A percentile compares a stretch with the other conserved stretches of the same genome.
phyloP scores from a whole-genome alignment of 164 flowering plant species.

The Aristolochia contorta region DNA sequence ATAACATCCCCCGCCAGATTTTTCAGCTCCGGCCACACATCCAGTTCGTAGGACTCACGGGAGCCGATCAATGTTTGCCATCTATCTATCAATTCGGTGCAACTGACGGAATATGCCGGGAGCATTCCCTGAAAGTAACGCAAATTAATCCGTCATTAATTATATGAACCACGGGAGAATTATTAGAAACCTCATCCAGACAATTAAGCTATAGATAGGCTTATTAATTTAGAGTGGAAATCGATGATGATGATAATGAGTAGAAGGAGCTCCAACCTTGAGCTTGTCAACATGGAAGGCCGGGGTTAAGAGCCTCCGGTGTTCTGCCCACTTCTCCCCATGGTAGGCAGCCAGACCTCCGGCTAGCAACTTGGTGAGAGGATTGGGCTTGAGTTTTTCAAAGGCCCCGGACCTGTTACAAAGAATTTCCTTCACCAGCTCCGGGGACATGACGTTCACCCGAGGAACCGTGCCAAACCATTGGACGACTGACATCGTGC shows the following conservation, averaged over 20 bases:
- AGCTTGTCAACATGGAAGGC: slow-evolving; percentile 41
- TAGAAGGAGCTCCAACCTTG: slow-evolving; percentile 19
- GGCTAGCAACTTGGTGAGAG: slow-evolving; percentile 18
- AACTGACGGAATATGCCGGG: slow-evolving; percentile 25
- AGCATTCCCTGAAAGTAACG: slow-evolving; percentile 25
- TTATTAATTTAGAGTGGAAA: too few relatives aligned
- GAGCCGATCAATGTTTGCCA: slow-evolving; percentile 24
- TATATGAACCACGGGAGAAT: too few relatives aligned
- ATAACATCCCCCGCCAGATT: slow-evolving; percentile 34
- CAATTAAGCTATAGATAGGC: too few relatives aligned
- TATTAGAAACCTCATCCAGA: too few relatives aligned
- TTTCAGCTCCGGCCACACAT: slow-evolving; percentile 36
- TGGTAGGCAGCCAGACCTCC: slow-evolving; percentile 25
- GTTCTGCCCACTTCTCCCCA: slow-evolving; percentile 39
- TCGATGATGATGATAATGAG: not conserved
- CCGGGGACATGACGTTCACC: slow-evolving; percentile 31
- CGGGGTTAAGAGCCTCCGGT: slow-evolving; percentile 26
- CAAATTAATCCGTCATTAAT: not conserved
- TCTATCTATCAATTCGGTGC: slow-evolving; percentile 21
- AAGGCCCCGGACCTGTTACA: slow-evolving; percentile 27
- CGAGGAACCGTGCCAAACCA: slow-evolving; percentile 35
- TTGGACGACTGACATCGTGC: slow-evolving; percentile 21
- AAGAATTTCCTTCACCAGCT: slow-evolving; percentile 25
- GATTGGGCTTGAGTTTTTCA: slow-evolving; percentile 28
- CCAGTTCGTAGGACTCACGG: slow-evolving; percentile 28